These are phyloP conservation scores for Cryomyces minteri DNA, from an alignment of 495 filamentous ascomycete species.

Conservation along the genomic window DNA sequence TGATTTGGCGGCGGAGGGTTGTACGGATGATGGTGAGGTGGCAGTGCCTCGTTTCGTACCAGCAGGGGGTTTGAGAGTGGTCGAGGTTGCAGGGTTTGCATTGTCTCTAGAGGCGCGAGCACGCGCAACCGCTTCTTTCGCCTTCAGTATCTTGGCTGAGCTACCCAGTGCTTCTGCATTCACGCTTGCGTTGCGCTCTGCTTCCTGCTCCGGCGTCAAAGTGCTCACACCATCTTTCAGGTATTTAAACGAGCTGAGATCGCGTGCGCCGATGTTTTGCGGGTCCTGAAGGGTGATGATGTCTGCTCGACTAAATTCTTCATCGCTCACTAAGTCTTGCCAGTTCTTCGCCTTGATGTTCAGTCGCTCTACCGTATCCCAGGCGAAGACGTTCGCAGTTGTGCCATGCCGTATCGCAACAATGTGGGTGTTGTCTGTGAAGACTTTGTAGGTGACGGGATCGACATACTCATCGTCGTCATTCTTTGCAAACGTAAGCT, in stretches of 20 bases:
- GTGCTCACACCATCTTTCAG: slow-evolving; percentile 63
- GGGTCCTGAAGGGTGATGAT: slow-evolving; percentile 96
- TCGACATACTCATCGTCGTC: slow-evolving; percentile 87
- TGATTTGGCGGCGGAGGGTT: slow-evolving; percentile 16
- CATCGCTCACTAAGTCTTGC: slow-evolving; percentile 76
- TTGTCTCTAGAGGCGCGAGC: slow-evolving; percentile 42
- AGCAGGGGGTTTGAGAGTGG: slow-evolving; percentile 10
- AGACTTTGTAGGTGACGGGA: slow-evolving; percentile 89
- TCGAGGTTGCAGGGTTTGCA: slow-evolving; percentile 7
- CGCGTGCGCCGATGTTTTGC: slow-evolving; percentile 67
- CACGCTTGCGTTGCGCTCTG: slow-evolving; percentile 42
- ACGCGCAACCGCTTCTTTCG: slow-evolving; percentile 77
- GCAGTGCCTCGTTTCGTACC: slow-evolving; percentile 14
- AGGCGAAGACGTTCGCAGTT: slow-evolving; percentile 87
- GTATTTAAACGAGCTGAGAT: slow-evolving; percentile 81
- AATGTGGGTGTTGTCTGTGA: slow-evolving; percentile 96
- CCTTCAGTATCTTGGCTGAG: slow-evolving; percentile 74
- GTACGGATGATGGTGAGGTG: background rate
- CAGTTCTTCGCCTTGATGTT: slow-evolving; percentile 98
- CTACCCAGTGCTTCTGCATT: slow-evolving; percentile 63
- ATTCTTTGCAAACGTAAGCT: slow-evolving; percentile 82
- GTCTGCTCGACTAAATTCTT: slow-evolving; percentile 75
- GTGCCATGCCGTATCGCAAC: slow-evolving; percentile 53
- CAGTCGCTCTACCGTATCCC: slow-evolving; percentile 83
- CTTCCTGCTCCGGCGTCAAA: slow-evolving; percentile 41